Conservation (phyloP, 441 rosid species). For the Erodium trifolium region DNA sequence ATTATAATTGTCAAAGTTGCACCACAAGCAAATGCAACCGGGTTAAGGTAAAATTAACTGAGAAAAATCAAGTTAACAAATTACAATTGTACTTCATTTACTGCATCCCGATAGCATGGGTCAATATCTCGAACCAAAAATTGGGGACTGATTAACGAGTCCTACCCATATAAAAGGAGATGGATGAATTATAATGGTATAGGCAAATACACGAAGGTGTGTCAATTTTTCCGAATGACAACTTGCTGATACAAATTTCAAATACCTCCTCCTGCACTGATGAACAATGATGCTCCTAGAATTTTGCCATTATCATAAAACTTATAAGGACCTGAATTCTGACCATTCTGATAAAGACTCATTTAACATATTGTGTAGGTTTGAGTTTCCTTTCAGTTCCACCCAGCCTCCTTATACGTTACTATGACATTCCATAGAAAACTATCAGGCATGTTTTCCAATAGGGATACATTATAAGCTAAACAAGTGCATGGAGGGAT, state of each 20-base stretch:
- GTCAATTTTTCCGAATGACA: background rate
- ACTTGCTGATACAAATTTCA: background rate
- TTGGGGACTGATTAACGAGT: background rate
- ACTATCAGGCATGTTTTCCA: background rate
- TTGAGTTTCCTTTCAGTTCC: background rate
- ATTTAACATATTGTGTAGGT: background rate
- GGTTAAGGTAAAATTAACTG: background rate
- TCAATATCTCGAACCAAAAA: background rate
- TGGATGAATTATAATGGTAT: background rate
- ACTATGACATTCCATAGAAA: background rate
- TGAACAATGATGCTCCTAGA: background rate
- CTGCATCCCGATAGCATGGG: background rate
- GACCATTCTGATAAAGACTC: background rate
- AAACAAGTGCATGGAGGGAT: background rate
- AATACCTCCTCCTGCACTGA: background rate
- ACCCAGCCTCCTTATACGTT: constrained; percentile 3
- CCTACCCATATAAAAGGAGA: background rate
- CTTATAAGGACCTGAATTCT: background rate
- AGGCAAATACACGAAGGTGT: background rate
- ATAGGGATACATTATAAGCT: background rate
- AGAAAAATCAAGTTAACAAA: background rate
- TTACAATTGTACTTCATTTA: background rate
- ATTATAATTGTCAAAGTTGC: background rate
- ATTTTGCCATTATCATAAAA: background rate
- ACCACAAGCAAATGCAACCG: background rate